A percentile compares a stretch with the other conserved stretches of the same genome.
phyloP scores from a whole-genome alignment of 768 basidiomycete species.

The Nevesoporus exiguus region DNA sequence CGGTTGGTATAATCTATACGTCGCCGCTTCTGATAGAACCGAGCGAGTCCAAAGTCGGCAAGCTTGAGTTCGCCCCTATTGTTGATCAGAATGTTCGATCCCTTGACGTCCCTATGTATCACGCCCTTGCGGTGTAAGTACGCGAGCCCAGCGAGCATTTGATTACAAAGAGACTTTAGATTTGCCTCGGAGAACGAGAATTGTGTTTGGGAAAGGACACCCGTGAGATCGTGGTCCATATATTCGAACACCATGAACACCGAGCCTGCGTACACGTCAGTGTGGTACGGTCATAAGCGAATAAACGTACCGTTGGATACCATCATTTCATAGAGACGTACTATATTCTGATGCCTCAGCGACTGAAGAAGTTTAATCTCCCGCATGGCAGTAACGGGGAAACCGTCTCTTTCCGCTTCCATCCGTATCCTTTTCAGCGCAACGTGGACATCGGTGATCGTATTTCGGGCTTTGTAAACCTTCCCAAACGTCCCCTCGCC shows the following conservation, averaged over 20 bases:
- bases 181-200: constrained; percentile 83
- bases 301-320: constrained; percentile 79
- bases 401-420: constrained; percentile 97
- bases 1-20: constrained; percentile 97
- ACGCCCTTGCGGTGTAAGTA: constrained; percentile 96
- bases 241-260: constrained; percentile 99
- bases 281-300: background rate
- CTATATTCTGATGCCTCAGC: constrained; percentile 84
- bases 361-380: constrained; percentile 98
- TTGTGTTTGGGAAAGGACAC: constrained; percentile 86
- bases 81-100: constrained; percentile 94
- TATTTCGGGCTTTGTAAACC: constrained; percentile 93
- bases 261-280: constrained; percentile 53
- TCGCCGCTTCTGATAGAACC: constrained; percentile 91
- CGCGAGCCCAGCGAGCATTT: constrained; percentile 92
- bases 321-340: constrained; percentile 96
- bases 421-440: constrained; percentile 96
- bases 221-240: constrained; percentile 98
- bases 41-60: constrained; percentile 94
- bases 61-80: constrained; percentile 91
- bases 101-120: constrained; percentile 98
- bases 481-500: constrained; percentile 99
- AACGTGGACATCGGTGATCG: constrained; percentile 68
- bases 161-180: constrained; percentile 91
- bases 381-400: constrained; percentile 97